Conservation (phyloP, 202 grass and related monocot genomes). For the Musa balbisiana region DNA sequence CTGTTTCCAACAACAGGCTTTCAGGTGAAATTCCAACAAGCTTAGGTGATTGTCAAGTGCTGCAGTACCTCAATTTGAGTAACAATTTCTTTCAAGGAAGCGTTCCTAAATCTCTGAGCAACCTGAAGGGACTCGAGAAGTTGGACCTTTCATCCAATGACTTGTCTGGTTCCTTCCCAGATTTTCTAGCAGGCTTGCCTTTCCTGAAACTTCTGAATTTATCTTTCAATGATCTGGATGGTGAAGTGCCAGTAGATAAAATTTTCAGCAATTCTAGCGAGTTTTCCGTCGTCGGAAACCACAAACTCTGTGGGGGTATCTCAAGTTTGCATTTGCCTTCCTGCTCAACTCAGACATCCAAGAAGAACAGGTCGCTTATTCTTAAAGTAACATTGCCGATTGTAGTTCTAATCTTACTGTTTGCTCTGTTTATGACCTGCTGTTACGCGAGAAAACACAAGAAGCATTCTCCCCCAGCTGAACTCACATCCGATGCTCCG, state of each 20-base stretch:
- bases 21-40: not conserved
- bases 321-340: not conserved
- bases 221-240: slow-evolving; percentile 5
- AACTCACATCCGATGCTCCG: too few relatives aligned
- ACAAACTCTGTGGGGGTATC: not conserved
- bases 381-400: not conserved
- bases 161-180: slow-evolving; percentile 1
- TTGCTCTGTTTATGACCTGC: not conserved
- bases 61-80: not conserved
- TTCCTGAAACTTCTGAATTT: not conserved
- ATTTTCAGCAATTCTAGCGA: not conserved
- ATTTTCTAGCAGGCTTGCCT: not conserved
- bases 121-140: not conserved
- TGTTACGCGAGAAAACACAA: not conserved
- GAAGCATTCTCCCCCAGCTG: too few relatives aligned
- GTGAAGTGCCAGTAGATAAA: not conserved
- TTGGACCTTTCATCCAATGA: slow-evolving; percentile 9
- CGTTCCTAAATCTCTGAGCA: not conserved
- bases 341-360: not conserved
- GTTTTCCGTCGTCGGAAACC: not conserved
- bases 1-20: not conserved
- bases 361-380: not conserved
- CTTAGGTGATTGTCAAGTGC: not conserved
- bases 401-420: not conserved
- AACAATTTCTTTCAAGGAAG: not conserved